Evolutionary conservation across 148 eudicot species (phyloP).

Genomic region (Silene latifolia): DNA sequence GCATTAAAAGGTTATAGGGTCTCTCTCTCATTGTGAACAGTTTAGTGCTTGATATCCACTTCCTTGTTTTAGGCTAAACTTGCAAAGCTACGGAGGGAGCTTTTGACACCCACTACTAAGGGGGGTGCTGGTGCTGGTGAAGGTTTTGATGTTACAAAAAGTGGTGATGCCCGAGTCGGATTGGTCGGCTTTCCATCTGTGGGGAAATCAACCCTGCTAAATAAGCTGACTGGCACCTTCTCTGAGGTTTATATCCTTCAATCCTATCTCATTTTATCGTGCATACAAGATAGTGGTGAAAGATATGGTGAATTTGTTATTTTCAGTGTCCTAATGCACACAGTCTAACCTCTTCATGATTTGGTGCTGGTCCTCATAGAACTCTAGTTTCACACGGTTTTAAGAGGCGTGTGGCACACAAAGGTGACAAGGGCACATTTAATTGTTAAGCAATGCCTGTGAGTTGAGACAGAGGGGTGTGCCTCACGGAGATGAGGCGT

Average conservation of each 20-base stretch:
- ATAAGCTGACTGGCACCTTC: conserved; percentile 94
- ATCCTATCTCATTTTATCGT: neutral
- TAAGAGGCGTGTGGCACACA: neutral
- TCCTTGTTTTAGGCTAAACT: conserved; percentile 67
- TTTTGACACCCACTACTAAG: conserved; percentile 77
- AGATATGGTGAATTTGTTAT: neutral
- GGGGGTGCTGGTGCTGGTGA: conserved; percentile 99
- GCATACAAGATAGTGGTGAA: neutral
- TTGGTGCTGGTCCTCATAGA: neutral
- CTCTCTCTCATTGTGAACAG: no score
- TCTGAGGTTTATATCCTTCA: conserved; percentile 65
- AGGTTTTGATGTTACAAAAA: conserved; percentile 99
- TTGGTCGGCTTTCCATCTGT: conserved; percentile 99
- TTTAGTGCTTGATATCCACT: neutral
- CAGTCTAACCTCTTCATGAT: neutral
- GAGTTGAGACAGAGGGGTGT: neutral
- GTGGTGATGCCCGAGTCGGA: conserved; percentile 99
- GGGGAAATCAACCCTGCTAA: conserved; percentile 95
- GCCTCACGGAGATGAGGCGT: neutral
- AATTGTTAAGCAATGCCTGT: neutral
- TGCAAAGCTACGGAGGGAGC: conserved; percentile 95
- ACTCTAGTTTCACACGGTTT: neutral
- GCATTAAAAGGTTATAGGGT: no score
- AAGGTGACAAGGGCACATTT: neutral
- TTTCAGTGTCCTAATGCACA: neutral